Evolutionary conservation across 768 basidiomycete genomes (phyloP).

Genomic region (Suillus bovinus): DNA sequence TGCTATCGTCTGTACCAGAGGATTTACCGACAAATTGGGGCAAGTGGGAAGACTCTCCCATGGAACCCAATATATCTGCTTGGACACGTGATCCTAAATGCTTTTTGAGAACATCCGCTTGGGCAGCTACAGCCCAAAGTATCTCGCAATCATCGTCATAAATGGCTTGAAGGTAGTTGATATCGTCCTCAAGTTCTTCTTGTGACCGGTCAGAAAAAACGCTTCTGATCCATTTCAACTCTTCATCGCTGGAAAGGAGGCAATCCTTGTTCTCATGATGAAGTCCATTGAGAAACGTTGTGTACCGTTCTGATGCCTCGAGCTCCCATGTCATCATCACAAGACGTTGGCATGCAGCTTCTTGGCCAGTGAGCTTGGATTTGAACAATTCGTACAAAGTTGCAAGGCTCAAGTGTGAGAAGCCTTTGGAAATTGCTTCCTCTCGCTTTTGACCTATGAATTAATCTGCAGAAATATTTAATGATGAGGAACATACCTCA

Average conservation of each 20-base stretch:
- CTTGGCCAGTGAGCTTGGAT: not conserved
- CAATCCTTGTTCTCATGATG: too few species aligned
- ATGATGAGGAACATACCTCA: not conserved
- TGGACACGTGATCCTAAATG: not conserved
- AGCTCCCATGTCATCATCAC: not conserved
- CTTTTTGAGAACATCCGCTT: not conserved
- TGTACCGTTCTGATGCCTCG: too few species aligned
- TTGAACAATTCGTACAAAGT: not conserved
- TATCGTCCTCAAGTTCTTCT: not conserved
- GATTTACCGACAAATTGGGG: not conserved
- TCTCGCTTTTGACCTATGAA: not conserved
- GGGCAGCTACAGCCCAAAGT: not conserved
- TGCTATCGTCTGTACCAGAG: not conserved
- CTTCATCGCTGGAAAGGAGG: too few species aligned
- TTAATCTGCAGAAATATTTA: not conserved
- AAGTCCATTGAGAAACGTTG: too few species aligned
- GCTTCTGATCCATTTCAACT: too few species aligned
- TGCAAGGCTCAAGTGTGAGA: not conserved
- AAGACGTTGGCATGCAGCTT: not conserved
- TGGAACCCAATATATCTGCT: not conserved
- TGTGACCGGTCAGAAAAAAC: too few species aligned
- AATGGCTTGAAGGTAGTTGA: not conserved
- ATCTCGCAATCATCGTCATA: not conserved
- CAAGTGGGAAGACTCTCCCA: not conserved
- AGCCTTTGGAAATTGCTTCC: not conserved